These are phyloP conservation scores for Hygrophoropsis aurantiaca DNA, from an alignment of 768 basidiomycete genomes.

Conservation along the genomic window DNA sequence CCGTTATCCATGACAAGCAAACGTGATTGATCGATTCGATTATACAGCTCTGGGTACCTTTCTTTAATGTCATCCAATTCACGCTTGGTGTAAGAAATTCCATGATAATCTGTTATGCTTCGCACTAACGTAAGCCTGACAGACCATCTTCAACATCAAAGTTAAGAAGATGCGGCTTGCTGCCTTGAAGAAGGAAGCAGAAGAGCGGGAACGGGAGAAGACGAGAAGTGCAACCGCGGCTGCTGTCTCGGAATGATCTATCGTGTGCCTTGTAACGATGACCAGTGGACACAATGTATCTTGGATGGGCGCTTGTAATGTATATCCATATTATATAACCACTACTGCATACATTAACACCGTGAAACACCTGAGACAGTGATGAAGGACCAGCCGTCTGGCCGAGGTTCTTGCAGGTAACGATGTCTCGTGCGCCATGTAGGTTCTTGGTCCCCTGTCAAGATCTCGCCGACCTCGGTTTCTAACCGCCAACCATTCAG, in stretches of 20 bases:
- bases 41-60: conserved; percentile 78
- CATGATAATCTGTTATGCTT: too few species aligned
- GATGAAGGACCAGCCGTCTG: conserved; percentile 29
- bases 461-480: conserved; percentile 54
- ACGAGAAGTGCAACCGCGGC: conserved; percentile 14
- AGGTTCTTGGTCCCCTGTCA: conserved; percentile 6
- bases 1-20: neutral
- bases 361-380: conserved; percentile 26
- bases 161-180: conserved; percentile 63
- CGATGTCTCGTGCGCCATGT: conserved; percentile 37
- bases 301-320: neutral
- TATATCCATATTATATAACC: conserved; percentile 14
- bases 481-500: conserved; percentile 71
- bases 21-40: conserved; percentile 4
- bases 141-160: conserved; percentile 77
- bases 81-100: conserved; percentile 60
- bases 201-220: conserved; percentile 34
- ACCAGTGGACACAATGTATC: too few species aligned
- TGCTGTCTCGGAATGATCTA: neutral
- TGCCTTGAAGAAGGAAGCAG: conserved; percentile 48
- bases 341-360: conserved; percentile 5
- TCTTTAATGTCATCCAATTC: conserved; percentile 81
- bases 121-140: conserved; percentile 4
- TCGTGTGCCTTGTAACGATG: too few species aligned
- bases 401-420: conserved; percentile 39